Evolutionary conservation across 2,329 filamentous ascomycete species (phyloP), one percentile per base, ranked within the genome.

Genomic region (Hypoxylon sp.): DNA sequence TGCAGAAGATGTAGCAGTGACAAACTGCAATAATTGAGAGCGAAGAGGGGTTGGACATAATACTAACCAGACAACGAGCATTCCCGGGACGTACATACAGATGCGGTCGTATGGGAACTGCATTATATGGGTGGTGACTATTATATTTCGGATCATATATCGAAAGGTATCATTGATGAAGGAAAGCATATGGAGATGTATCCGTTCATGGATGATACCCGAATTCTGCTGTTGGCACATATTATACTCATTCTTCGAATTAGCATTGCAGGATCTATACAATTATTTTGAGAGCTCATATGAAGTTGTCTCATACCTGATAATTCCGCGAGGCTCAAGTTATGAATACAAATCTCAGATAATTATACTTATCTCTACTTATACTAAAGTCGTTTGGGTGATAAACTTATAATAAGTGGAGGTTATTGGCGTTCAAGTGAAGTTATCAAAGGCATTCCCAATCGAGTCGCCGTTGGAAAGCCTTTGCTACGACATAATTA

Each of bases 141-240:
- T 62, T 51, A 50, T 32, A 34, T 56, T 58, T 51, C 17, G 55
- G 41, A 52, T 48, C 55, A 60, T 60, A 56, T 49, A 49, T 63
- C n/a, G 46, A 46, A 55, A 32, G 38, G 55, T 43, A 65, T 58
- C 41, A n/a, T 55, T 45, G 34, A 41, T 19, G 25, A 63, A 43
- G 63, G 62, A 49, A 57, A 63, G 48, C 59, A 64, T 66, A 63
- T 28, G 17, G 53, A 52, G 23, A 53, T 52, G 43, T 34, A 58
- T 45, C 62, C 34, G 58, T 63, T 61, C 32, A 63, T 61, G 65
- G 34, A 17, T 63, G 62, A 70, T 70, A 70, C 68, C 68, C 68
- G 41, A 56, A 60, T 65, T 13, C 58, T 30, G 28, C 23, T 50
- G 41, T n/a, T 30, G 63, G 32, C 53, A 50, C 23, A 45, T 56